Percentiles rank a stretch among this genome's conserved stretches.
Evolutionary conservation across 768 basidiomycete species (phyloP).

Genomic region (Kockovaella imperatae): DNA sequence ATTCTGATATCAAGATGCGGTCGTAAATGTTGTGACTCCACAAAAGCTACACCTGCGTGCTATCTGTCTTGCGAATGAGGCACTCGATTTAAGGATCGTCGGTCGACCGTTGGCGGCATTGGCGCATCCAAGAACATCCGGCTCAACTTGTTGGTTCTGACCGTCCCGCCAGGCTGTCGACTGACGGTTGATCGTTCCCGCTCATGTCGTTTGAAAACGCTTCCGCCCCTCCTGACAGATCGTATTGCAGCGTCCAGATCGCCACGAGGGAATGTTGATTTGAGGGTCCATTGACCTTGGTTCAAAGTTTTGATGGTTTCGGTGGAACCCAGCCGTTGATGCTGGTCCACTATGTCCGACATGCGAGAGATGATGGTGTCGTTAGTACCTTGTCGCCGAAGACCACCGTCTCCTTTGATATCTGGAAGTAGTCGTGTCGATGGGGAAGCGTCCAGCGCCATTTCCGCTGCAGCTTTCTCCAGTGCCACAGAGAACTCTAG

Average conservation of each 20-base stretch:
- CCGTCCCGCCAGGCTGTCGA: constrained; percentile 13
- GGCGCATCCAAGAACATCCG: constrained; percentile 78
- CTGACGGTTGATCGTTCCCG: constrained; percentile 46
- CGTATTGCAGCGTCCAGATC: constrained; percentile 78
- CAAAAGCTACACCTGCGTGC: no score
- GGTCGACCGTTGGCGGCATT: no score
- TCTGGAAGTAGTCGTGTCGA: constrained; percentile 48
- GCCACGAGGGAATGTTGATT: constrained; percentile 61
- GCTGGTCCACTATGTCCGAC: neutral
- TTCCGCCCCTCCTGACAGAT: constrained; percentile 46
- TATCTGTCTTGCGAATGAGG: no score
- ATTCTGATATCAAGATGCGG: no score
- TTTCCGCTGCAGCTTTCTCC: constrained; percentile 39
- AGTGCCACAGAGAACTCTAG: constrained; percentile 20
- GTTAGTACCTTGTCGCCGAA: no score
- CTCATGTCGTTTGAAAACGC: no score
- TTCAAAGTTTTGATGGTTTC: neutral
- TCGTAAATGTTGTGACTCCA: no score
- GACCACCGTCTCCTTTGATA: neutral
- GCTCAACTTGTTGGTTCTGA: constrained; percentile 55
- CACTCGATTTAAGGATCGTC: no score
- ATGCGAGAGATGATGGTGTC: no score
- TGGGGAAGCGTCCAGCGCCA: constrained; percentile 51
- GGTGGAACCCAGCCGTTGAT: neutral
- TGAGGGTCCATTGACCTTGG: neutral